Conservation (phyloP, 2,329 filamentous ascomycete species). For the Colletotrichum paranaense region DNA sequence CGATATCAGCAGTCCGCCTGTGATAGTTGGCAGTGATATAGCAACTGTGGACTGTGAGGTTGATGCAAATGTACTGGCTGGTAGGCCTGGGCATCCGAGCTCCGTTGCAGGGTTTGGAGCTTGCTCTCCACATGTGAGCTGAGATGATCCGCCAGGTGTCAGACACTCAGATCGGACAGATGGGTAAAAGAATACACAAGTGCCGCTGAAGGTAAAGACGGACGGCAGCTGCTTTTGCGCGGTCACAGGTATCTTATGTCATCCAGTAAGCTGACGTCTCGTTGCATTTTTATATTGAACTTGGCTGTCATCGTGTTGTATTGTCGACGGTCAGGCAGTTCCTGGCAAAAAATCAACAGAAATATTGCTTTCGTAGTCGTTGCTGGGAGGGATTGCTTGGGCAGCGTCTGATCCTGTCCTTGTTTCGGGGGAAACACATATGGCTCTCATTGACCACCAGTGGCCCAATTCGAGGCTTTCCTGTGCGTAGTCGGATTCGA, state of each 20-base stretch:
- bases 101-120: background rate
- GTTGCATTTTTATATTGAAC: background rate
- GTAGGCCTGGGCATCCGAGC: background rate
- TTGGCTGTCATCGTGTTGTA: background rate
- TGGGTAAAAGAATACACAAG: background rate
- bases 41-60: background rate
- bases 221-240: background rate
- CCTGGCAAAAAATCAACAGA: background rate
- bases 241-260: background rate
- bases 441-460: background rate
- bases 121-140: background rate
- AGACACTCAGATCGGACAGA: background rate
- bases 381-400: background rate
- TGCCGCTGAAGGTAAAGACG: background rate
- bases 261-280: constrained; percentile 16
- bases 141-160: background rate
- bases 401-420: constrained; percentile 1
- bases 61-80: background rate
- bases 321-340: background rate
- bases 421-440: constrained; percentile 14
- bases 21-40: background rate
- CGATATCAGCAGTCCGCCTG: no score
- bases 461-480: background rate
- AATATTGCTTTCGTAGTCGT: background rate
- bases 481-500: constrained; percentile 8